A percentile compares a stretch with the other conserved stretches of the same genome.
Evolutionary conservation across 352 stramenopile species (phyloP).

Genomic region (Globisporangium acanthophoron): DNA sequence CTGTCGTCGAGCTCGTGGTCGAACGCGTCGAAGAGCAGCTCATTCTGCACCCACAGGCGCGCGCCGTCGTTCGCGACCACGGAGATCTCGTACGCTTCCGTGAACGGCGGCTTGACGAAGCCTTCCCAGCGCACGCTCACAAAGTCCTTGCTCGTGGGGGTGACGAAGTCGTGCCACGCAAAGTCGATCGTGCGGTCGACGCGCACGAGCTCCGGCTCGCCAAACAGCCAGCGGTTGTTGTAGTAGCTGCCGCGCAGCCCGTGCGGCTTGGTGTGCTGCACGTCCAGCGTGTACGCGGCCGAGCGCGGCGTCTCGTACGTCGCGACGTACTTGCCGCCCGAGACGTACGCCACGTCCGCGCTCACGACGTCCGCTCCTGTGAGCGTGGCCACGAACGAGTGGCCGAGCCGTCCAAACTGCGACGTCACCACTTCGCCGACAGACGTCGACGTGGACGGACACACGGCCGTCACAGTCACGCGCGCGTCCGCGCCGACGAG

Average conservation of each 20-base stretch:
- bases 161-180: conserved; percentile 88
- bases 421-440: conserved; percentile 27
- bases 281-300: conserved; percentile 83
- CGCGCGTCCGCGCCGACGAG: conserved; percentile 37
- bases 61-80: conserved; percentile 87
- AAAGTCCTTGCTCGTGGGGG: conserved; percentile 89
- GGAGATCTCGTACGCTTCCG: conserved; percentile 87
- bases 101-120: conserved; percentile 89
- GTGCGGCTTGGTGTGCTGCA: conserved; percentile 61
- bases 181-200: conserved; percentile 91
- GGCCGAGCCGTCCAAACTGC: conserved; percentile 47
- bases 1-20: conserved; percentile 35
- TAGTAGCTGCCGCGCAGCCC: conserved; percentile 93
- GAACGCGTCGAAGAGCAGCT: conserved; percentile 47
- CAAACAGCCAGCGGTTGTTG: conserved; percentile 94
- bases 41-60: conserved; percentile 74
- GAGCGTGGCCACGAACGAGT: conserved; percentile 65
- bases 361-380: conserved; percentile 41
- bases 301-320: conserved; percentile 86
- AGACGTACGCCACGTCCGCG: conserved; percentile 56
- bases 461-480: conserved; percentile 35
- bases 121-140: conserved; percentile 93
- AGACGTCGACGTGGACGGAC: conserved; percentile 33
- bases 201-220: conserved; percentile 70
- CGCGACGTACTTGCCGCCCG: conserved; percentile 79